Conservation (phyloP, 371 early-diverging fungal genomes). For the Syncephalastrum sp. region DNA sequence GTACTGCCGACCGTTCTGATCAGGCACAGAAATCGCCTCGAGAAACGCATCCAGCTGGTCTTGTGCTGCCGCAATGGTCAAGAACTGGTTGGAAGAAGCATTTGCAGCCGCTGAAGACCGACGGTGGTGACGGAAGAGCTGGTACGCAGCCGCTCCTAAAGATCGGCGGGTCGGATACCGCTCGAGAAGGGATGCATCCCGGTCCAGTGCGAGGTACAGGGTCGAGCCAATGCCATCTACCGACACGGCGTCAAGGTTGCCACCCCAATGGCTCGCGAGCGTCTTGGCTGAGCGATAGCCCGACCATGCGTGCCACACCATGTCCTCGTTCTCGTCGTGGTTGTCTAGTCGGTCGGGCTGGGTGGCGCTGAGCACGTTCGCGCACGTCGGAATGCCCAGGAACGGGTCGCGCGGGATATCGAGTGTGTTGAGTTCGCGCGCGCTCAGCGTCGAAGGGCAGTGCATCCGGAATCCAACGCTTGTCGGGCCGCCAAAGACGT, state of each 20-base stretch:
- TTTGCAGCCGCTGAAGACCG: constrained; percentile 27
- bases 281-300: constrained; percentile 38
- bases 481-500: constrained; percentile 41
- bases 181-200: constrained; percentile 50
- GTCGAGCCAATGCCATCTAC: constrained; percentile 79
- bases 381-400: constrained; percentile 40
- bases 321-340: constrained; percentile 12
- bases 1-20: constrained; percentile 9
- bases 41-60: constrained; percentile 35
- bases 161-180: constrained; percentile 42
- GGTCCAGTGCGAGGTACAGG: constrained; percentile 69
- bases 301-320: constrained; percentile 25
- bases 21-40: constrained; percentile 31
- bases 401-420: constrained; percentile 33
- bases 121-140: constrained; percentile 35
- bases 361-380: constrained; percentile 51
- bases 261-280: constrained; percentile 71
- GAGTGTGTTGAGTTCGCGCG: constrained; percentile 23
- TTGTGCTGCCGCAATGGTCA: constrained; percentile 24
- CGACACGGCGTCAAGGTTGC: constrained; percentile 67
- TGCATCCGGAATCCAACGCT: constrained; percentile 36
- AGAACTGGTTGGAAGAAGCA: constrained; percentile 10
- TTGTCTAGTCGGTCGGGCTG: constrained; percentile 42
- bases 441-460: constrained; percentile 20
- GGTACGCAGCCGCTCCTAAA: constrained; percentile 24